Conservation (phyloP, 1,139 yeast genomes). For the Sugiyamaella novakii region DNA sequence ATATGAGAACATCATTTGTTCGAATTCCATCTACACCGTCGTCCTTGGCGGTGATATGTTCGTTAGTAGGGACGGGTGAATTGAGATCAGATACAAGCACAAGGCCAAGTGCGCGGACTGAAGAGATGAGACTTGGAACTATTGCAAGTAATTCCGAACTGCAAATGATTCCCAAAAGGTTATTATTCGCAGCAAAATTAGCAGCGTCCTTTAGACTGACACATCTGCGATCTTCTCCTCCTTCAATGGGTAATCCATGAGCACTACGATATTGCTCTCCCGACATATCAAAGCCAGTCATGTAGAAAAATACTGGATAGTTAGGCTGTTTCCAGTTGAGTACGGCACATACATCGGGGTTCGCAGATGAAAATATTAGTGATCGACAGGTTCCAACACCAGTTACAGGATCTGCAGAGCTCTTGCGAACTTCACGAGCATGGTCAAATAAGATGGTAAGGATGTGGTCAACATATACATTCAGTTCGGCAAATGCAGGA, state of each 20-base stretch:
- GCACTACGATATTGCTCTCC: constrained; percentile 40
- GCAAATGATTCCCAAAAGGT: constrained; percentile 78
- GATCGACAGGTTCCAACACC: constrained; percentile 50
- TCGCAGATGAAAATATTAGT: constrained; percentile 79
- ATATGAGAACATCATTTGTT: constrained; percentile 64
- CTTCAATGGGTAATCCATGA: constrained; percentile 39
- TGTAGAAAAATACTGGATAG: constrained; percentile 86
- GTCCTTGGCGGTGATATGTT: constrained; percentile 32
- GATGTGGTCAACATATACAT: constrained; percentile 73
- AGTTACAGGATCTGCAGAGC: constrained; percentile 25
- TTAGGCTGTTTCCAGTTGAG: constrained; percentile 98
- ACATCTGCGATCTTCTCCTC: constrained; percentile 47
- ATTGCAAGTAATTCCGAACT: constrained; percentile 69
- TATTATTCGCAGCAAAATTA: constrained; percentile 76
- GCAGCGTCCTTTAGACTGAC: constrained; percentile 63
- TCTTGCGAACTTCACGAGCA: constrained; percentile 48
- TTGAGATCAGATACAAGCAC: constrained; percentile 66
- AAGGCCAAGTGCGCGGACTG: constrained; percentile 78
- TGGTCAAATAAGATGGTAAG: constrained; percentile 75
- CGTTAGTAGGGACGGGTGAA: constrained; percentile 30
- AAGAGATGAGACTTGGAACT: constrained; percentile 74
- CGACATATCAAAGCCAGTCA: constrained; percentile 52
- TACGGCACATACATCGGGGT: constrained; percentile 86
- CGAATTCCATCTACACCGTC: constrained; percentile 76
- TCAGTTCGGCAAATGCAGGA: constrained; percentile 52